Base-by-base conservation (phyloP, 2,329 filamentous ascomycete genomes). In the Colletotrichum caudatum region DNA sequence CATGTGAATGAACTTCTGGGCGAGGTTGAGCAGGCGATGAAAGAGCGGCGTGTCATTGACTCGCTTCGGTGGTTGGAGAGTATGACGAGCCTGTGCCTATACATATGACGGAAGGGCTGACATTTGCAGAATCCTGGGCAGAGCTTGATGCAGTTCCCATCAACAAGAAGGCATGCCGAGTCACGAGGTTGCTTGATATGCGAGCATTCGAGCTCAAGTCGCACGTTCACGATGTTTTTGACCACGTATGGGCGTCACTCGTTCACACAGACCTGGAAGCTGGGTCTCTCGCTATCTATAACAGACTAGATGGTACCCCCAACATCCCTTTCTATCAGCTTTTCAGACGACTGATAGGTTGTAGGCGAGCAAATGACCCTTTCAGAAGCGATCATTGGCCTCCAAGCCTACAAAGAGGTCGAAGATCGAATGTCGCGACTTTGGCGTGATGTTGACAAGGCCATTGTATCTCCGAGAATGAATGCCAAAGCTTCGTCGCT, bases 181-280 rank as follows among this genome's bases (percentile, higher is more conserved):
- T 89, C 2, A 86, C 91, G 78, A 88, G 87, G 66, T 82, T 97
- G 33, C 82, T 97, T 5, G 86, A 91, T 73, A 81, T 89, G 56
- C 88, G 91, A 73, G 87, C 89, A 2, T 89, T 89, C 35, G 89
- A 91, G 76, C 83, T 97, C 68, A 91, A 91, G 73, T 86, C 87
- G 2, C 85, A 88, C 26, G 87, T 96, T 29, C 87, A 90, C 69
- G 88, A 92, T 51, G 88, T 89, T 11, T 87, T 96, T 50, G 87
- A 89, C 54, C 84, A 86, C 66, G 87, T 91, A n/a, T 98, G 94
- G 94, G 88, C 88, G 69, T 83, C 86, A 0, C 83, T 95, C 54
- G 83, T 97, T 16, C 81, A 85, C 1, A 81, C 94, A 23, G 89
- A 95, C 76, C 80, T 84, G 0, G 83, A 88, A 29, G 81, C 83